Percentiles rank a stretch among this genome's conserved stretches.
Evolutionary conservation across 2,329 filamentous ascomycete genomes (phyloP).

Genomic region (Colletotrichum tabaci): DNA sequence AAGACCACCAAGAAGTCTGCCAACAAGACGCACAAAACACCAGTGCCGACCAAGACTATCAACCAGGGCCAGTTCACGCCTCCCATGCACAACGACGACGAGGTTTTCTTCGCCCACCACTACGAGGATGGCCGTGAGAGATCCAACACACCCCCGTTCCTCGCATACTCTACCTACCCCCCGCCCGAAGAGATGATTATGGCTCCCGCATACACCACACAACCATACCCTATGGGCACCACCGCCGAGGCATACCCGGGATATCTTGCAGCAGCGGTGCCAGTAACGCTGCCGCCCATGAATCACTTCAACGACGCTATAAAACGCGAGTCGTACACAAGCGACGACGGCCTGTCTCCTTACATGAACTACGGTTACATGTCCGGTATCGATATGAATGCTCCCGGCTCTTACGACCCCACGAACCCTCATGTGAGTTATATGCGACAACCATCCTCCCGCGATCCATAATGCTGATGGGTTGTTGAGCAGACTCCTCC

Average conservation of each 20-base stretch:
- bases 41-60: constrained; percentile 56
- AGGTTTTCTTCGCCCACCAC: constrained; percentile 72
- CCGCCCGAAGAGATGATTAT: constrained; percentile 76
- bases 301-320: constrained; percentile 74
- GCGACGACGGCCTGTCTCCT: constrained; percentile 73
- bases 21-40: constrained; percentile 52
- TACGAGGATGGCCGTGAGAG: constrained; percentile 76
- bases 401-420: constrained; percentile 74
- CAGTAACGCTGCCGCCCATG: constrained; percentile 76
- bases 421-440: constrained; percentile 83
- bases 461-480: constrained; percentile 65
- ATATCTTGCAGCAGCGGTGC: constrained; percentile 69
- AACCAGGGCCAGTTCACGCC: constrained; percentile 72
- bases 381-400: constrained; percentile 74
- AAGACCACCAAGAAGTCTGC: constrained; percentile 59
- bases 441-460: constrained; percentile 58
- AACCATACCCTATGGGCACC: constrained; percentile 67
- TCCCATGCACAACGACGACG: constrained; percentile 74
- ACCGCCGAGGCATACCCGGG: constrained; percentile 67
- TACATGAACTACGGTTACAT: constrained; percentile 79
- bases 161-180: constrained; percentile 77
- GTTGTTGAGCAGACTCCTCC: constrained; percentile 77
- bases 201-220: constrained; percentile 69
- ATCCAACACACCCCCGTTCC: constrained; percentile 80
- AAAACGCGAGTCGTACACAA: constrained; percentile 75